A percentile compares a stretch with the other conserved stretches of the same genome.
phyloP scores from a whole-genome alignment of 352 stramenopile species.

The Phytophthora chlamydospora region DNA sequence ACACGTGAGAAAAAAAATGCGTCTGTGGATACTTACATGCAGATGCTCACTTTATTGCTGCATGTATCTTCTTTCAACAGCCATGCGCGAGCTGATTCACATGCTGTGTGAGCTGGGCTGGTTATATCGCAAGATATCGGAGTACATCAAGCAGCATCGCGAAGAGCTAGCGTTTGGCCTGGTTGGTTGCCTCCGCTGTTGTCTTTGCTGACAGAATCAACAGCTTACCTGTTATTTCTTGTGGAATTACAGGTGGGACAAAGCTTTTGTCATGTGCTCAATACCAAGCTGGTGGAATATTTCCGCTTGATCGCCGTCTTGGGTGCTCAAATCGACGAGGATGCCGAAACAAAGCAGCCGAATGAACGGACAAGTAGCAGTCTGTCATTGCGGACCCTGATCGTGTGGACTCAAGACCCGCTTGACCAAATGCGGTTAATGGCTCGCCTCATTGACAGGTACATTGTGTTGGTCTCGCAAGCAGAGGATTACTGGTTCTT shows the following conservation, averaged over 20 bases:
- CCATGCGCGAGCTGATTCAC: conserved; percentile 84
- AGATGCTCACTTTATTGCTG: conserved; percentile 11
- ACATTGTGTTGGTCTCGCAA: neutral
- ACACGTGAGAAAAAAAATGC: conserved; percentile 59
- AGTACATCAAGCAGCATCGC: conserved; percentile 79
- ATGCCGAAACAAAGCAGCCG: conserved; percentile 65
- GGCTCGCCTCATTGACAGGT: conserved; percentile 89
- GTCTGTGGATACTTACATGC: neutral
- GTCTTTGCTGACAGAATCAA: neutral
- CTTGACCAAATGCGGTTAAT: conserved; percentile 90
- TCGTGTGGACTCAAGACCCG: conserved; percentile 91
- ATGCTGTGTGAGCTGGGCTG: conserved; percentile 90
- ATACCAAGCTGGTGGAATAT: conserved; percentile 92
- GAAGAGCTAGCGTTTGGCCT: conserved; percentile 79
- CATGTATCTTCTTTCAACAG: conserved; percentile 35
- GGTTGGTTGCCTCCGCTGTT: conserved; percentile 37
- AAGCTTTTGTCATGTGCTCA: conserved; percentile 91
- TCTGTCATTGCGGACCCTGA: conserved; percentile 88
- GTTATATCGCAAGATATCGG: conserved; percentile 88
- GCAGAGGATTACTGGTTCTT: neutral
- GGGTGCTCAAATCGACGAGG: conserved; percentile 88
- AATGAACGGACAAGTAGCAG: conserved; percentile 49
- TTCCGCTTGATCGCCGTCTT: conserved; percentile 94
- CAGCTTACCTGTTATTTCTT: conserved; percentile 19
- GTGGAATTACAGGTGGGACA: conserved; percentile 63